Evolutionary conservation across 345 rosid species (phyloP), one percentile per base, ranked within the genome.

Genomic region (Iberis pinnata): DNA sequence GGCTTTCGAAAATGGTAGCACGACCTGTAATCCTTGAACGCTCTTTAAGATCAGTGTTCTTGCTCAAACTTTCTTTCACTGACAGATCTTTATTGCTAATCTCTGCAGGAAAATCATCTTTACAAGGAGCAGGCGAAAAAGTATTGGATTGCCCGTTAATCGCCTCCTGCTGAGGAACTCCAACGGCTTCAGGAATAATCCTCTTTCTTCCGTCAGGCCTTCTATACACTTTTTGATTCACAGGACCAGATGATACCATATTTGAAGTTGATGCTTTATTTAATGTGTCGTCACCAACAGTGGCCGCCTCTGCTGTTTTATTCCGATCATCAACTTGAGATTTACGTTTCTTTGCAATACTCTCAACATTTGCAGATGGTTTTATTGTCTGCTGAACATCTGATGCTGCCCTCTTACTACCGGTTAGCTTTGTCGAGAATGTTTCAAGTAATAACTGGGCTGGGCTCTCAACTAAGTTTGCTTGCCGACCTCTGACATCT

Each of bases 191-290:
- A 29, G 98, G 97, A 69, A 92, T 92, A 50, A 92, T 92, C 77
- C 98, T 75, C 78, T 88, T 92, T 74, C 97, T 82, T 13, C 99
- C 99, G 67, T 93, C 97, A 67, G 99, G 84, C 18, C 97, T 84
- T 60, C 95, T 73, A 39, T 93, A 88, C 68, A 88, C 97, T 74
- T 80, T 81, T 55, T 93, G 95, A 70, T 81, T 92, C 58, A 92
- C 97, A 37, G 94, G 95, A 73, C 82, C 86, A n/a, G n/a, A n/a
- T 25, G 88, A 78, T 54, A 75, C 72, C 58, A 63, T 74, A 56
- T 75, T 67, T 48, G 82, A 70, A 39, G 59, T 57, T 5, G 78
- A 63, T 1, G 44, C 69, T 73, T 86, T 88, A 73, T 65, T 80
- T 49, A 73, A 58, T 17, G 75, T 75, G 38, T 85, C 94, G 64